phyloP scores from a whole-genome alignment of 2,329 filamentous ascomycete species.

The Hymenoscyphus scutula region DNA sequence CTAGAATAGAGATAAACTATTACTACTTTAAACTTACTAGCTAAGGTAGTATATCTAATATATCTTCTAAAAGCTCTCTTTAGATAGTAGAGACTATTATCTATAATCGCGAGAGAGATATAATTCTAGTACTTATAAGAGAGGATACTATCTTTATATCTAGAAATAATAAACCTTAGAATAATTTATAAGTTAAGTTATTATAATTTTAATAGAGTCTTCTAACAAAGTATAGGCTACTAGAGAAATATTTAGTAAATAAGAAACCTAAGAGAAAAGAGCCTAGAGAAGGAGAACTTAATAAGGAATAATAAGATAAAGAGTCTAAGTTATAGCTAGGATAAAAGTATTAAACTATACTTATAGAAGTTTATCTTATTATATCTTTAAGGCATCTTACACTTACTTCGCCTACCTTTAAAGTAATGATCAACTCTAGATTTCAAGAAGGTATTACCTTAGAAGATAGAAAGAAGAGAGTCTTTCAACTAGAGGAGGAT shows the following conservation, averaged over 20 bases:
- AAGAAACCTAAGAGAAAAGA: too few species aligned
- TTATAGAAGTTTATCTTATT: background rate
- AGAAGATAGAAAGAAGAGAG: background rate
- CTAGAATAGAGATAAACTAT: background rate
- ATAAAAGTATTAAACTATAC: background rate
- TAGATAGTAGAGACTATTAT: background rate
- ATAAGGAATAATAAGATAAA: background rate
- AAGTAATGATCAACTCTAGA: background rate
- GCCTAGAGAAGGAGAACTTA: too few species aligned
- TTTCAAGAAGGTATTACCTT: background rate
- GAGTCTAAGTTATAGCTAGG: too few species aligned
- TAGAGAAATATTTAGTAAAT: too few species aligned
- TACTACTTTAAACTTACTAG: background rate
- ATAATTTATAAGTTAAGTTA: background rate
- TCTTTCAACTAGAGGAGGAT: background rate
- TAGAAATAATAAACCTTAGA: too few species aligned
- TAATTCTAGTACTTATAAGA: background rate
- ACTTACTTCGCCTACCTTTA: background rate
- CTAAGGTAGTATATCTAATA: background rate
- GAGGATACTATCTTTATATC: too few species aligned
- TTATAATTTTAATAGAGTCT: too few species aligned
- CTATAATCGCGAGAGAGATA: background rate
- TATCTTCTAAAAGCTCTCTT: background rate
- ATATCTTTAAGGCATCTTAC: background rate
- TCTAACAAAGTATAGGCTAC: too few species aligned